Percentiles rank a stretch among this genome's conserved stretches.
phyloP scores from a whole-genome alignment of 306 rosid genomes.

The Prunus campanulata region DNA sequence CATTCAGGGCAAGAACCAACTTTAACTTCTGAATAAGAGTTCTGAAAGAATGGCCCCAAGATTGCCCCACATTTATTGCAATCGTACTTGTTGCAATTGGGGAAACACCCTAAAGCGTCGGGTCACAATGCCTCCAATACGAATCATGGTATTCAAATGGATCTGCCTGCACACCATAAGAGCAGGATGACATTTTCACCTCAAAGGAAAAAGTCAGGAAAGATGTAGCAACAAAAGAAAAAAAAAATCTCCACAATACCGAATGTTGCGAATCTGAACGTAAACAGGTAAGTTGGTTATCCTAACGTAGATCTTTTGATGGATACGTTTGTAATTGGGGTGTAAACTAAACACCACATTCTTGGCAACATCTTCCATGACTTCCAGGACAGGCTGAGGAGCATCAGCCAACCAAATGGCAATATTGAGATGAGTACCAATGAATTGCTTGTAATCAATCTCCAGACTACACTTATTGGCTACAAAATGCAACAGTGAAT shows the following conservation, averaged over 20 bases:
- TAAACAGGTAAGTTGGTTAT: no score
- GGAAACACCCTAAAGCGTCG: slow-evolving; percentile 98
- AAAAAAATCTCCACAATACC: neutral
- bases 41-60: slow-evolving; percentile 93
- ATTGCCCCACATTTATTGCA: slow-evolving; percentile 88
- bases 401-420: no score
- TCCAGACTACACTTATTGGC: no score
- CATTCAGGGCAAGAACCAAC: slow-evolving; percentile 99
- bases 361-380: no score
- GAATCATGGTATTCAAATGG: slow-evolving; percentile 97
- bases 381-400: no score
- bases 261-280: no score
- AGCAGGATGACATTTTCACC: slow-evolving; percentile 10
- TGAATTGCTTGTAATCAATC: no score
- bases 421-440: no score
- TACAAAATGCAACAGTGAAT: no score
- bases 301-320: no score
- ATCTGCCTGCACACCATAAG: slow-evolving; percentile 62
- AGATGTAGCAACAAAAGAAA: neutral
- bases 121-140: slow-evolving; percentile 93
- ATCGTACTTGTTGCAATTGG: slow-evolving; percentile 97
- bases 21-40: slow-evolving; percentile 93
- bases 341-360: no score
- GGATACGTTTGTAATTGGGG: no score
- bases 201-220: neutral